Base-by-base conservation (phyloP, 2,329 filamentous ascomycete species). In the Anthostomella pinea region DNA sequence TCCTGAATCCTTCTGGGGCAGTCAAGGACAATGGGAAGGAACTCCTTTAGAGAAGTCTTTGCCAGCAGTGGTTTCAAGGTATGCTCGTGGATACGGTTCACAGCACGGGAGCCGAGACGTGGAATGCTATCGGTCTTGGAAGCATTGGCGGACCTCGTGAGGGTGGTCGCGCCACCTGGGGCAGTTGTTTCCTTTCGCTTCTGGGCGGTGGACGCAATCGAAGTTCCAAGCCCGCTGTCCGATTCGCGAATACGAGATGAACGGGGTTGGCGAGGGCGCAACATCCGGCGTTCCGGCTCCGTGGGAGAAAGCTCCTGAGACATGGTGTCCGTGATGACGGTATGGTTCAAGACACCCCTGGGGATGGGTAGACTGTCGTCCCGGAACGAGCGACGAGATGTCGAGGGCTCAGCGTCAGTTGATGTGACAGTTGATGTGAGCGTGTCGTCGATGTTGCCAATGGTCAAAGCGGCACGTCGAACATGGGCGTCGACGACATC, bases 201-300 rank as follows among this genome's bases (percentile, higher is more conserved):
- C 47, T 77, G 71, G 38, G 67, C 69, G 21, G 68, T 73, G 30
- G 79, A 85, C 43, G 72, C 77, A 54, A 95, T 73, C 26, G 89
- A 95, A 27, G 87, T 85, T 34, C 90, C 90, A 46, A 96, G 72
- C 35, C 88, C 90, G 60, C 89, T 95, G 67, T 96, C 90, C 11
- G 87, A 93, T 41, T 79, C 77, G 65, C 89, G 83, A 56, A 81
- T 77, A 57, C 81, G 75, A 27, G 70, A 72, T 42, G 69, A 67
- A 57, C 79, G 74, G 39, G 73, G 73, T 33, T 66, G 68, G 41
- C 74, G 75, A 46, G 74, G 72, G 41, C 73, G 77, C 46, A 75
- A 60, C 25, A 73, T 64, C 43, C 70, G 70, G 41, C 71, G 65
- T 60, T 72, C 70, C 42, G 57, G 55, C 46, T 70, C 49, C 8